phyloP scores from a whole-genome alignment of 2,329 filamentous ascomycete genomes.

The Fusarium transvaalense region DNA sequence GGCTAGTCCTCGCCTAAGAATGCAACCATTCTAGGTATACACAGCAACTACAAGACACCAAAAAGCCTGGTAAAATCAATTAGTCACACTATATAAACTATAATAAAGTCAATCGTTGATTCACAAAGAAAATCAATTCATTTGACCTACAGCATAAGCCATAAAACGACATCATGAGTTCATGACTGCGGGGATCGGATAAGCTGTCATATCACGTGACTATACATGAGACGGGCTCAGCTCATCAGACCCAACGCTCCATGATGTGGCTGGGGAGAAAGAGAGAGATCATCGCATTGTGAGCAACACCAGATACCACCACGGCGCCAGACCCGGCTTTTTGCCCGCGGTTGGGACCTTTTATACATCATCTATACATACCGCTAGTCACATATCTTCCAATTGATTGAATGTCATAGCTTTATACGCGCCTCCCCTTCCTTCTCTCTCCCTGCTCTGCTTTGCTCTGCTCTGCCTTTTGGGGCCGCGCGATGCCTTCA shows the following conservation, averaged over 20 bases:
- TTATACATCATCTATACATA: background rate
- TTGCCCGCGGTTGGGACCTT: conserved; percentile 42
- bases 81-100: too few relatives aligned
- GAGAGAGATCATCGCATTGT: conserved; percentile 4
- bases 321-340: conserved; percentile 40
- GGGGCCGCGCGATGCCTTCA: conserved; percentile 43
- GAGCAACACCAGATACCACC: conserved; percentile 35
- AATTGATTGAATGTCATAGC: conserved; percentile 32
- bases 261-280: conserved; percentile 46
- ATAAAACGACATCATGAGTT: conserved; percentile 46
- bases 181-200: conserved; percentile 47
- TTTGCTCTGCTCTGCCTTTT: too few relatives aligned
- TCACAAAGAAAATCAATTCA: conserved; percentile 4
- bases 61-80: too few relatives aligned
- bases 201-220: conserved; percentile 42
- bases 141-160: background rate
- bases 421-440: conserved; percentile 1
- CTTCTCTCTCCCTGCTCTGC: conserved; percentile 4
- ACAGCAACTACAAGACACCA: conserved; percentile 5
- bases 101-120: background rate
- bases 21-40: background rate
- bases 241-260: conserved; percentile 36
- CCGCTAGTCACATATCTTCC: background rate
- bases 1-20: conserved; percentile 33
- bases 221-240: conserved; percentile 39